Conservation (phyloP, 768 basidiomycete species). For the Leucocoprinus leucothites region DNA sequence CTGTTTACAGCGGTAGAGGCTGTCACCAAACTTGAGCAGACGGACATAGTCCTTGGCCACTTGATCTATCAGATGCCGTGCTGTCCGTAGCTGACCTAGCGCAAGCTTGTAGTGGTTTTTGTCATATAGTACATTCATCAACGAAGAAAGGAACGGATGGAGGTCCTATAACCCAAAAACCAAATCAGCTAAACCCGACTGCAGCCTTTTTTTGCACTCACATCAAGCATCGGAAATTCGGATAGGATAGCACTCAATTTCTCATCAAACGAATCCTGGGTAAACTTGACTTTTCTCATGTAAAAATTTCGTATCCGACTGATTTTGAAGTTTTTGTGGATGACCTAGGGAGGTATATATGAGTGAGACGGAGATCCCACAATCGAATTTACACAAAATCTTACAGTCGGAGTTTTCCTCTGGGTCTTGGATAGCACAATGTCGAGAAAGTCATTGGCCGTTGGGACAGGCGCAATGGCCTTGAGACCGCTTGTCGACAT, state of each 20-base stretch:
- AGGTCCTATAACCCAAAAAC: slow-evolving; percentile 57
- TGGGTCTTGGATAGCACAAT: slow-evolving; percentile 93
- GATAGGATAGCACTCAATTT: slow-evolving; percentile 89
- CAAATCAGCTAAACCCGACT: slow-evolving; percentile 23
- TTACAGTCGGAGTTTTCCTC: slow-evolving; percentile 93
- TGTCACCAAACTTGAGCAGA: slow-evolving; percentile 96
- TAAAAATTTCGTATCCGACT: slow-evolving; percentile 97
- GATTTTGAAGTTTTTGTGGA: slow-evolving; percentile 99
- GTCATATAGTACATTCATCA: slow-evolving; percentile 99
- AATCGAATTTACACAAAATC: slow-evolving; percentile 16
- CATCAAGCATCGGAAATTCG: slow-evolving; percentile 98
- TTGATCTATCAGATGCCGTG: slow-evolving; percentile 93
- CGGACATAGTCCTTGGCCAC: slow-evolving; percentile 97
- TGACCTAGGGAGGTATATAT: slow-evolving; percentile 55
- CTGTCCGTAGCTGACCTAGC: slow-evolving; percentile 93
- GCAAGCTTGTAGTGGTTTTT: slow-evolving; percentile 99
- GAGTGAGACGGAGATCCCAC: not conserved
- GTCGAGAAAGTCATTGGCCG: slow-evolving; percentile 91
- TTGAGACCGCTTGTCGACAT: slow-evolving; percentile 91
- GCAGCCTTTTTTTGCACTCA: slow-evolving; percentile 37
- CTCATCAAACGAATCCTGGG: slow-evolving; percentile 95
- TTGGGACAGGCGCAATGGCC: slow-evolving; percentile 98
- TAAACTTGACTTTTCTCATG: slow-evolving; percentile 99
- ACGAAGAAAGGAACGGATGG: slow-evolving; percentile 92
- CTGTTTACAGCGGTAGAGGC: slow-evolving; percentile 97